Evolutionary conservation across 257 asterid genomes (phyloP).

Genomic region (Eustoma russellianum): DNA sequence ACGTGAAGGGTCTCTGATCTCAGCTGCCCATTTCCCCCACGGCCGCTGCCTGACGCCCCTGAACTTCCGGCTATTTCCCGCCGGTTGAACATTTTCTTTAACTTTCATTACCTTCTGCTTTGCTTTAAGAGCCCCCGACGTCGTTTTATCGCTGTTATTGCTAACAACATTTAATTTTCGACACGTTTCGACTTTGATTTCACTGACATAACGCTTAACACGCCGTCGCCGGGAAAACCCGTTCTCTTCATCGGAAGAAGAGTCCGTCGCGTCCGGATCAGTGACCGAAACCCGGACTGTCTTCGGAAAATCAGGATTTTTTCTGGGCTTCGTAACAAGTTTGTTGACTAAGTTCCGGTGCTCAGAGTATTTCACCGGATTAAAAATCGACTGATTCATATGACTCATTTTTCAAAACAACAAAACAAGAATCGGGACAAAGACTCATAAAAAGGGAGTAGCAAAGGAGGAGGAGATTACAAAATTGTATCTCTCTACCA

Average conservation of each 20-base stretch:
- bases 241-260: conserved; percentile 64
- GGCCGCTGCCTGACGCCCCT: conserved; percentile 45
- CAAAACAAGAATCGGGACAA: too few relatives aligned
- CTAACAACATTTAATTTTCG: neutral
- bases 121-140: conserved; percentile 21
- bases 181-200: conserved; percentile 37
- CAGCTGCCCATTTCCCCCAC: conserved; percentile 50
- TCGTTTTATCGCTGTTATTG: conserved; percentile 2
- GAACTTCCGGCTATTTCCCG: conserved; percentile 22
- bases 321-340: conserved; percentile 20
- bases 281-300: conserved; percentile 46
- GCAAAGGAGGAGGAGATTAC: too few relatives aligned
- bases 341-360: conserved; percentile 39
- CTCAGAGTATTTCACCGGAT: conserved; percentile 62
- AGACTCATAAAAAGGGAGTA: neutral
- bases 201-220: conserved; percentile 45
- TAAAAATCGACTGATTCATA: conserved; percentile 42
- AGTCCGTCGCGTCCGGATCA: conserved; percentile 81
- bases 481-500: too few relatives aligned
- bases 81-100: conserved; percentile 7
- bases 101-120: conserved; percentile 30
- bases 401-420: too few relatives aligned
- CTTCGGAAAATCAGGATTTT: conserved; percentile 13
- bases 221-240: conserved; percentile 37
- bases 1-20: conserved; percentile 38